Evolutionary conservation across 805 yeast genomes (phyloP).

Genomic region (Grigorovia jiainica): DNA sequence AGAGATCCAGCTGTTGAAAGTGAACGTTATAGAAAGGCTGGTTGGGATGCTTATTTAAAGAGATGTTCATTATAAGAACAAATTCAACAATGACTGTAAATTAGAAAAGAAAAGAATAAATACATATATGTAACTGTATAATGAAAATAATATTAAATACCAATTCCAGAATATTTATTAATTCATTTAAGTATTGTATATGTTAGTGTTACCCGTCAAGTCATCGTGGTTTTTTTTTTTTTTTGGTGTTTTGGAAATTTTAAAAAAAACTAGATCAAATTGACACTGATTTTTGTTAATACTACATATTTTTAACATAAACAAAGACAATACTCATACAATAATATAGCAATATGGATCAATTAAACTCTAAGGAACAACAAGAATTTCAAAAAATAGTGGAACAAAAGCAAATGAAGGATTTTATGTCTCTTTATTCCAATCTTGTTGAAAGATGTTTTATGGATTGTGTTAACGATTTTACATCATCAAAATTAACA

Average conservation of each 20-base stretch:
- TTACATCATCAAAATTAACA: slow-evolving; percentile 84
- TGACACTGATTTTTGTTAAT: too few species aligned
- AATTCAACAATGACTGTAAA: too few species aligned
- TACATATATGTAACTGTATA: too few species aligned
- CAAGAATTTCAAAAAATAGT: slow-evolving; percentile 92
- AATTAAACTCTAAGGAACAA: slow-evolving; percentile 89
- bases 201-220: background rate
- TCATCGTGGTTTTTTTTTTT: background rate
- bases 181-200: too few species aligned
- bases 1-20: slow-evolving; percentile 87
- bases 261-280: too few species aligned
- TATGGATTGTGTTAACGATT: slow-evolving; percentile 95
- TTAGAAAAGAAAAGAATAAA: too few species aligned
- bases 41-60: slow-evolving; percentile 82
- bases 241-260: too few species aligned
- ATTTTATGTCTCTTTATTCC: slow-evolving; percentile 94
- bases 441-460: slow-evolving; percentile 94
- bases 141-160: background rate
- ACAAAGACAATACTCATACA: background rate
- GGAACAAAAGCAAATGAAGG: slow-evolving; percentile 97
- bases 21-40: slow-evolving; percentile 80
- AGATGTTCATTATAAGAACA: slow-evolving; percentile 20
- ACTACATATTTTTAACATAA: too few species aligned
- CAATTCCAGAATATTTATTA: too few species aligned
- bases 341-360: slow-evolving; percentile 57